Base-by-base conservation (phyloP, 352 stramenopile genomes). In the Pythium coloratum region DNA sequence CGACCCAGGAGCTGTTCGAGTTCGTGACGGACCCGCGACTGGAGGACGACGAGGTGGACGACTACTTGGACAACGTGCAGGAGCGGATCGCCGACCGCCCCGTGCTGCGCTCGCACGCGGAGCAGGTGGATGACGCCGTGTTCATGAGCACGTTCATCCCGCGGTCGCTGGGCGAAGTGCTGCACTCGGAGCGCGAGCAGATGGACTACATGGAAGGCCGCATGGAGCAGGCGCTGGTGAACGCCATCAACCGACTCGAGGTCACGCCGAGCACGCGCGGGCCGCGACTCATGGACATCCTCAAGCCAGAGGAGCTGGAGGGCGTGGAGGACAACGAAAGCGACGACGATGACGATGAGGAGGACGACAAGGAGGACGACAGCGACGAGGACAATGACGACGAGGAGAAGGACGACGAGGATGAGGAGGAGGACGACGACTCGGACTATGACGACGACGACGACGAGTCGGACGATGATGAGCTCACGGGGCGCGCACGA, bases 1-100 rank as follows among this genome's bases (percentile, higher is more conserved):
- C 85, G 2, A 98, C 89, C 24, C 82, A 96, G 50, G 95, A 99
- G 66, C 77, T 99, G 3, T 99, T 98, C 72, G 96, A 99, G 63
- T 99, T 99, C 71, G 89, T 99, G 12, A 98, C 91, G 18, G 81
- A 95, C 50, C 84, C 70, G 20, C 65, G 66, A 40, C 74, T 95
- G 36, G 62, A 72, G 0, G 82, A 94, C 13, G 89, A 97, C 38
- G 75, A 84, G 12, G 81, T 98, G 44, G 84, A 96, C 56, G 81
- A 81, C 16, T 84, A 90, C 50, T 71, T 98, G n/a, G 94, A 98
- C 56, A 67, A 66, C 2, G 89, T 98, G 50, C 97, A 98, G 80
- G 70, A 92, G 44, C 60, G 84, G 40, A 97, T 98, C 32, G 88
- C 91, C n/a, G 72, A 76, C 24, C 89, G 86, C 0, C 82, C 84